These are phyloP conservation scores for Carex parvula DNA, from an alignment of 176 grass and related monocot genomes.

Conservation along the genomic window DNA sequence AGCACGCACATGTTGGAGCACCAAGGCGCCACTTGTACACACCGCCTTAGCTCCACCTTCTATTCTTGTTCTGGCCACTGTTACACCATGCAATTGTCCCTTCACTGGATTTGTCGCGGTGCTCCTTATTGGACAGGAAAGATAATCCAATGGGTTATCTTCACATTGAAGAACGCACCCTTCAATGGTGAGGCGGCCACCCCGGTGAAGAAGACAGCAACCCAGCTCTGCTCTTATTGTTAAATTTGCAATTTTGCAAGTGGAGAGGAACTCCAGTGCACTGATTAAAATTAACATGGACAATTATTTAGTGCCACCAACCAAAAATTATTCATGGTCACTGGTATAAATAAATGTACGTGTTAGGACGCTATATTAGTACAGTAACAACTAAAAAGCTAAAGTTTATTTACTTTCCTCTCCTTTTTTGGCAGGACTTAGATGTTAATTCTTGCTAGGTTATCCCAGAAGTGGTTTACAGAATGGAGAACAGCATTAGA, in stretches of 20 bases:
- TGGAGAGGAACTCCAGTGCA: slow-evolving; percentile 78
- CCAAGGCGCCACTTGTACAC: slow-evolving; percentile 62
- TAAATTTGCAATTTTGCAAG: slow-evolving; percentile 82
- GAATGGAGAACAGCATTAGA: neutral
- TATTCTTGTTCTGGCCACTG: slow-evolving; percentile 75
- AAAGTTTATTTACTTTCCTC: neutral
- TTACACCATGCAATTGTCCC: slow-evolving; percentile 55
- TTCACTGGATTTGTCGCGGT: slow-evolving; percentile 39
- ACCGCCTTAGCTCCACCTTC: slow-evolving; percentile 87
- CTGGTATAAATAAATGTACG: neutral
- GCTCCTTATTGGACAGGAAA: slow-evolving; percentile 93
- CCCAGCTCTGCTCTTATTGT: slow-evolving; percentile 81
- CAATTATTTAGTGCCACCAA: neutral
- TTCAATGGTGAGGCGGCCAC: slow-evolving; percentile 70
- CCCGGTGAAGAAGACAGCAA: slow-evolving; percentile 77
- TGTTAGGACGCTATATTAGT: neutral
- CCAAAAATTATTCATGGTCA: neutral
- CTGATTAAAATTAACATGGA: slow-evolving; percentile 29
- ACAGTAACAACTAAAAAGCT: neutral
- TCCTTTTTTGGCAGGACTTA: neutral
- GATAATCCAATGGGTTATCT: slow-evolving; percentile 80
- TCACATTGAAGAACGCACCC: slow-evolving; percentile 90
- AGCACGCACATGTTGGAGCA: slow-evolving; percentile 67
- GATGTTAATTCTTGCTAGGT: neutral
- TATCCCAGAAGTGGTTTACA: neutral